Conservation (phyloP, 2,329 filamentous ascomycete species). For the Aureobasidium sp. region DNA sequence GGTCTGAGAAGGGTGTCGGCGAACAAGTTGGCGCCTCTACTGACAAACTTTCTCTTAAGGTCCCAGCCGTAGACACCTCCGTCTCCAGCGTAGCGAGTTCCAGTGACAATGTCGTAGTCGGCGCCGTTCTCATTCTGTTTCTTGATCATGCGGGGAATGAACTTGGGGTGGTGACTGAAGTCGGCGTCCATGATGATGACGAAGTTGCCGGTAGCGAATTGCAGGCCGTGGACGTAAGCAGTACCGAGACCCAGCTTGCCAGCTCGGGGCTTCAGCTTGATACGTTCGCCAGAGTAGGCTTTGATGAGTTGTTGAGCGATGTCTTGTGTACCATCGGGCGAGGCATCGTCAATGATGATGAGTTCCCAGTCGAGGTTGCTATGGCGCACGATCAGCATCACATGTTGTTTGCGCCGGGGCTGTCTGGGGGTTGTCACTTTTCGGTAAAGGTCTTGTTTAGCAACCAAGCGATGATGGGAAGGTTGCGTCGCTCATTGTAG, state of each 20-base stretch:
- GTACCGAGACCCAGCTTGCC: conserved; percentile 97
- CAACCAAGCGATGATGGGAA: conserved; percentile 92
- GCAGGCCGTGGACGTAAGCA: conserved; percentile 88
- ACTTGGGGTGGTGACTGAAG: conserved; percentile 98
- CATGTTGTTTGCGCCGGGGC: background rate
- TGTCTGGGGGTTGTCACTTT: conserved; percentile 51
- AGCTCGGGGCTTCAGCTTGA: conserved; percentile 77
- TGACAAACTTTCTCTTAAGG: conserved; percentile 69
- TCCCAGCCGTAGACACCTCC: conserved; percentile 94
- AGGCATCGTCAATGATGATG: conserved; percentile 96
- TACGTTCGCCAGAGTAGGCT: conserved; percentile 67
- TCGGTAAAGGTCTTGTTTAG: conserved; percentile 87
- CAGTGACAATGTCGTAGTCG: conserved; percentile 94
- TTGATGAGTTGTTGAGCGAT: conserved; percentile 85
- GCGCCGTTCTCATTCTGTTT: conserved; percentile 67
- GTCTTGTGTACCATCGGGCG: conserved; percentile 87
- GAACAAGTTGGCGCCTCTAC: conserved; percentile 85
- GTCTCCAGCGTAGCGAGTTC: conserved; percentile 83
- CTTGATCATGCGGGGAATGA: conserved; percentile 89
- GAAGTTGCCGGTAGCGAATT: conserved; percentile 86
- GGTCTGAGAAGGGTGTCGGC: conserved; percentile 90
- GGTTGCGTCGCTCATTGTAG: conserved; percentile 96
- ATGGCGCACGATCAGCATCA: conserved; percentile 7
- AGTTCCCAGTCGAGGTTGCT: conserved; percentile 96
- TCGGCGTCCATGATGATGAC: conserved; percentile 99